Base-by-base conservation (phyloP, 2,329 filamentous ascomycete species). In the Amauroascus niger region DNA sequence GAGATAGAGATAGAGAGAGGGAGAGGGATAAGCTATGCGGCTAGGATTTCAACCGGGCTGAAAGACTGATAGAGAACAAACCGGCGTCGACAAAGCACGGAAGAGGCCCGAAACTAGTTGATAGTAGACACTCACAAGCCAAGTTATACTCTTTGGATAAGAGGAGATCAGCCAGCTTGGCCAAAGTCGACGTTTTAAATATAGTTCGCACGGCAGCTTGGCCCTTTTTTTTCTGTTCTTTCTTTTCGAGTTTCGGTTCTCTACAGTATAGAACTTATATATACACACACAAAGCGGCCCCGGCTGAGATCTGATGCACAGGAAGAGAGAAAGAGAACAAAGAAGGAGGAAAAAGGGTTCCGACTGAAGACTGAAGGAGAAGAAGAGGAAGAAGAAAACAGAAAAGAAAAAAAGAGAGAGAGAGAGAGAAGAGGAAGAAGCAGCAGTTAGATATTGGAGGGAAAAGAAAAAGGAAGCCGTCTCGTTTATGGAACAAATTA, bases 401-500 rank as follows among this genome's bases (percentile, higher is more conserved):
- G 40, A 13, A 14, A 43, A 43, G 20, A 43, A n/a, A 43, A 13
- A 24, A 39, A 11, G 13, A 35, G 13, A 5, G 13, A 35, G 33
- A 5, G 4, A 35, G 3, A 35, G 14, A 14, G 40, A 7, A 45
- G 24, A 30, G 13, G 16, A 45, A 26, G 24, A n/a, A n/a, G n/a
- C n/a, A n/a, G n/a, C n/a, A n/a, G n/a, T n/a, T n/a, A n/a, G n/a
- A n/a, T n/a, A n/a, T n/a, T n/a, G n/a, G n/a, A n/a, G n/a, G n/a
- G n/a, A n/a, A n/a, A n/a, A n/a, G n/a, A 9, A 41, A 22, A 26
- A 1, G 44, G 2, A 43, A 22, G 14, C 4, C 7, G 40, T 7
- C 18, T 43, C 8, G 18, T 43, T 26, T 48, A 9, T 48, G 45
- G 45, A 48, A 35, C 45, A 22, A 20, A 48, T 48, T 48, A 48